Percentiles rank a stretch among this genome's conserved stretches.
phyloP scores from a whole-genome alignment of 192 early-diverging fungal species.

The Entomortierella chlamydospora region DNA sequence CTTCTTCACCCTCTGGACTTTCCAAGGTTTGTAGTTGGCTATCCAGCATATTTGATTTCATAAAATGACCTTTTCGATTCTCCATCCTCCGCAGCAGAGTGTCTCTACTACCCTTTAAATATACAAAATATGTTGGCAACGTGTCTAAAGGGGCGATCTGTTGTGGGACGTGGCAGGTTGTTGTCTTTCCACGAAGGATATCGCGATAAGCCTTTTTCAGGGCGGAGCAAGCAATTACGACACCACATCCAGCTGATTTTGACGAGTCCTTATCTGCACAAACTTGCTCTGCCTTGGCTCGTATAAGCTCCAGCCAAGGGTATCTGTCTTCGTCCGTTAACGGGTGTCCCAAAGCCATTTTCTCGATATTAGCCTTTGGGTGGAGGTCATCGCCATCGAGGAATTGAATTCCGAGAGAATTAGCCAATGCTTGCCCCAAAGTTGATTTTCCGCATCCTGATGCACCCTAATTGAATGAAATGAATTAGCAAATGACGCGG shows the following conservation, averaged over 20 bases:
- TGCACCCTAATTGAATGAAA: conserved; percentile 57
- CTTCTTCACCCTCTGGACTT: conserved; percentile 45
- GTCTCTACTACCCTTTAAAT: conserved; percentile 63
- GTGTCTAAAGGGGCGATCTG: conserved; percentile 11
- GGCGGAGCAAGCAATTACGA: conserved; percentile 75
- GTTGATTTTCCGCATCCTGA: conserved; percentile 73
- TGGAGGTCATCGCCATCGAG: conserved; percentile 79
- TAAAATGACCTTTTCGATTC: conserved; percentile 69
- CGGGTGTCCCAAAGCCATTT: conserved; percentile 71
- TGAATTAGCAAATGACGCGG: background rate
- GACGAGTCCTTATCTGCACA: conserved; percentile 16
- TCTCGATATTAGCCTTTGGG: conserved; percentile 64
- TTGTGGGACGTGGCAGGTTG: conserved; percentile 13
- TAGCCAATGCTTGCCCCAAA: conserved; percentile 58
- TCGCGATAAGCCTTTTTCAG: conserved; percentile 74
- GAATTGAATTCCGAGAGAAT: conserved; percentile 57
- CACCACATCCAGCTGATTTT: conserved; percentile 13
- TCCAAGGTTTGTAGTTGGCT: conserved; percentile 75
- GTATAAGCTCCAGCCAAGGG: conserved; percentile 70
- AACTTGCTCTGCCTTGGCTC: conserved; percentile 48
- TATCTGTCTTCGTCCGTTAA: conserved; percentile 74
- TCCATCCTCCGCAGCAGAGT: conserved; percentile 59
- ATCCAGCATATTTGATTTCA: conserved; percentile 62
- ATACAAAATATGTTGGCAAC: conserved; percentile 58
- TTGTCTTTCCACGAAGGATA: conserved; percentile 56